phyloP scores from a whole-genome alignment of 1,139 yeast genomes.

The Hemisphaericaspora lyxosophila region DNA sequence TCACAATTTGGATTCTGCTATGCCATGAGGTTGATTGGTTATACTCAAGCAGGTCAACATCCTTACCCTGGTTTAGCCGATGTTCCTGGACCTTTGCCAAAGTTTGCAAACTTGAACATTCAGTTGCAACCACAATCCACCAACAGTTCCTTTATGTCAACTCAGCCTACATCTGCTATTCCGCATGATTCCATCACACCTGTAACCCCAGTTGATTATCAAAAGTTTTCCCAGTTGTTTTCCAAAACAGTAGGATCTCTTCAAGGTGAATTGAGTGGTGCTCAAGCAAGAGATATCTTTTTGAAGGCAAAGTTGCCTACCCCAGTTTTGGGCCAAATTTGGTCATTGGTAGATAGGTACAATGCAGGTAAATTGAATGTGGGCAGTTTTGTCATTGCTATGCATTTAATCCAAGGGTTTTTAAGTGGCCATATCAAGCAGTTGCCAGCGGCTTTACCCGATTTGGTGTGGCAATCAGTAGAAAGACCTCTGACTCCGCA shows the following conservation, averaged over 20 bases:
- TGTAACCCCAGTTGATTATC: conserved; percentile 62
- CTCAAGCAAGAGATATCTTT: conserved; percentile 79
- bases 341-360: conserved; percentile 82
- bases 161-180: conserved; percentile 45
- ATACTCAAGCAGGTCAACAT: conserved; percentile 73
- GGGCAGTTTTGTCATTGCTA: conserved; percentile 83
- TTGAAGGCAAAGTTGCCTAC: conserved; percentile 83
- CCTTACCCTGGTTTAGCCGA: conserved; percentile 54
- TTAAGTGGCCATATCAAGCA: conserved; percentile 65
- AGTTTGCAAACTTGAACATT: conserved; percentile 41
- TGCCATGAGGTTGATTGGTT: conserved; percentile 88
- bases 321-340: conserved; percentile 75
- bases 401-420: conserved; percentile 88
- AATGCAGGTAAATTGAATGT: conserved; percentile 70
- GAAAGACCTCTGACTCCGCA: conserved; percentile 13
- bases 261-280: conserved; percentile 57
- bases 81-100: conserved; percentile 57
- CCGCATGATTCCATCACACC: conserved; percentile 56
- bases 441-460: conserved; percentile 72
- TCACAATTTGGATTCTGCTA: conserved; percentile 79
- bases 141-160: conserved; percentile 46
- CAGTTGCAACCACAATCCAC: conserved; percentile 34
- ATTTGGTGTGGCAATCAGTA: conserved; percentile 63
- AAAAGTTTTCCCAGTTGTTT: conserved; percentile 72
- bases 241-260: conserved; percentile 66